Conservation (phyloP, 1,284 basidiomycete genomes). For the Austroboletus novae-zelandiae region DNA sequence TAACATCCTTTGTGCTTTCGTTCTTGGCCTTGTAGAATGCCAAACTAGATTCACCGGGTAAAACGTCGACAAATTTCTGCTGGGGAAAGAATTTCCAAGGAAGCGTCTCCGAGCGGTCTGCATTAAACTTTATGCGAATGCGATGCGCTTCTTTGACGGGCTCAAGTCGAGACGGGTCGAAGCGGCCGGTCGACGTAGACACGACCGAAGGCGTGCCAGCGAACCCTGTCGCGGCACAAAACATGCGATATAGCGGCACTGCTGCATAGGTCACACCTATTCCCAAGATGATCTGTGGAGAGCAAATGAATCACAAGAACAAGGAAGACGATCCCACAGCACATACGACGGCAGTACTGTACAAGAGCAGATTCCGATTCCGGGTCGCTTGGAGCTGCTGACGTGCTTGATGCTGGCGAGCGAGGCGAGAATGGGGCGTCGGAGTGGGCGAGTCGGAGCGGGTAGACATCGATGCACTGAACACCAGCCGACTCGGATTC, state of each 20-base stretch:
- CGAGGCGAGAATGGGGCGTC: slow-evolving; percentile 4
- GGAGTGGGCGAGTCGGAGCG: background rate
- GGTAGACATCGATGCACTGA: slow-evolving; percentile 9
- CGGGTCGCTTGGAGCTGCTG: slow-evolving; percentile 44
- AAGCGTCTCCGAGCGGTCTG: slow-evolving; percentile 84
- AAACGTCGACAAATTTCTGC: slow-evolving; percentile 86
- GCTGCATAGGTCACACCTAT: slow-evolving; percentile 92
- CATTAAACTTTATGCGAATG: slow-evolving; percentile 96
- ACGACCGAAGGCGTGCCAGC: slow-evolving; percentile 88
- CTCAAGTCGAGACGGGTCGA: slow-evolving; percentile 79
- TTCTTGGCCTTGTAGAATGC: slow-evolving; percentile 98
- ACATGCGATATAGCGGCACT: slow-evolving; percentile 95
- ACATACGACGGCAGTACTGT: slow-evolving; percentile 74
- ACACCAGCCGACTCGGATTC: background rate
- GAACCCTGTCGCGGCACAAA: slow-evolving; percentile 97
- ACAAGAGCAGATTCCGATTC: slow-evolving; percentile 77
- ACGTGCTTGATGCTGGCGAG: slow-evolving; percentile 27
- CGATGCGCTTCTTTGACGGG: slow-evolving; percentile 68
- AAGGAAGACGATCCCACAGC: background rate
- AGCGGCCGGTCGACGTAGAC: slow-evolving; percentile 64
- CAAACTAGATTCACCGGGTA: slow-evolving; percentile 94
- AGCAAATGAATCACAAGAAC: slow-evolving; percentile 1
- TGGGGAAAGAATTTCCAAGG: slow-evolving; percentile 94
- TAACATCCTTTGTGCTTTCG: slow-evolving; percentile 80
- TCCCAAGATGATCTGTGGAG: slow-evolving; percentile 68